phyloP scores from a whole-genome alignment of 2,329 filamentous ascomycete genomes.

The Sclerotiophoma versabilis region DNA sequence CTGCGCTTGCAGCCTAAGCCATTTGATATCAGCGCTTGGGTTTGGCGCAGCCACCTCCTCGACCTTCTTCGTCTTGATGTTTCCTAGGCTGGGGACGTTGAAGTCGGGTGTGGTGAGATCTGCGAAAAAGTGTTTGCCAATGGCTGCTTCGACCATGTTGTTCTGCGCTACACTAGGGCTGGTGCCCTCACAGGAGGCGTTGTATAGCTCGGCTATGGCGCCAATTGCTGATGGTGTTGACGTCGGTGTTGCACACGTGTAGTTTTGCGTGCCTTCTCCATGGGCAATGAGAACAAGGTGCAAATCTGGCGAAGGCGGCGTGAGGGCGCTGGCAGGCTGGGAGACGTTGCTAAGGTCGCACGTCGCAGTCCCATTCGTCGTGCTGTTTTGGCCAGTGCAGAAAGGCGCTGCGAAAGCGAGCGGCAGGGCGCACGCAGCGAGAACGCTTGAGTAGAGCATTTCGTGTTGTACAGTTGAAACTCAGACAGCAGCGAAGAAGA shows the following conservation, averaged over 20 bases:
- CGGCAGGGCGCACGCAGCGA: constrained; percentile 31
- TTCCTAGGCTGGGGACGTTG: constrained; percentile 72
- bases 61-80: constrained; percentile 71
- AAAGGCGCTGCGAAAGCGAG: constrained; percentile 32
- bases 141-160: constrained; percentile 31
- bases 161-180: constrained; percentile 29
- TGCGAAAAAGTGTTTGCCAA: constrained; percentile 82
- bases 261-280: constrained; percentile 61
- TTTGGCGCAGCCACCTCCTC: constrained; percentile 68
- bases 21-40: constrained; percentile 69
- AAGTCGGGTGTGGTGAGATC: constrained; percentile 79
- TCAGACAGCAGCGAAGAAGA: not conserved
- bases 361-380: constrained; percentile 8
- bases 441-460: constrained; percentile 34
- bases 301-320: constrained; percentile 33
- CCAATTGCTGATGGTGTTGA: constrained; percentile 50
- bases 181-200: constrained; percentile 35
- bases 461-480: constrained; percentile 12
- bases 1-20: constrained; percentile 72
- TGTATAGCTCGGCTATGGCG: constrained; percentile 48
- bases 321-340: constrained; percentile 39
- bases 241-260: constrained; percentile 50
- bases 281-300: constrained; percentile 54
- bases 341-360: constrained; percentile 35
- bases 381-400: constrained; percentile 26